phyloP scores from a whole-genome alignment of 2,329 filamentous ascomycete genomes.

The Endocalyx cinctus region DNA sequence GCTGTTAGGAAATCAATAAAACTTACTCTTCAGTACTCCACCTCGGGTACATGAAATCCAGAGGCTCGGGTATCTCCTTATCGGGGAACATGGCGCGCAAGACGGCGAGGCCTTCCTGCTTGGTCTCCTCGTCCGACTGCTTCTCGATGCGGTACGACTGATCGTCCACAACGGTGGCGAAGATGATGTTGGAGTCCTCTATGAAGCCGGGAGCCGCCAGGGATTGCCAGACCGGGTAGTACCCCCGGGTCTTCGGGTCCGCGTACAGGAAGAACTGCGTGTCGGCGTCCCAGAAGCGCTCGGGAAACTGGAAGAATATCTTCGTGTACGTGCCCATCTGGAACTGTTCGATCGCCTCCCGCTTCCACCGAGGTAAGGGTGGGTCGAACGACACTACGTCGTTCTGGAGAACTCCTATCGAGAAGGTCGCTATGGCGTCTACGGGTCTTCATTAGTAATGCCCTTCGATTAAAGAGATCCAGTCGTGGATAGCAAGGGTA shows the following conservation, averaged over 20 bases:
- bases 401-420: slow-evolving; percentile 62
- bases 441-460: slow-evolving; percentile 12
- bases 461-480: background rate
- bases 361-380: slow-evolving; percentile 59
- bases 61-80: slow-evolving; percentile 52
- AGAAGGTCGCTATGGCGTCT: slow-evolving; percentile 61
- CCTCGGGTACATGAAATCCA: slow-evolving; percentile 56
- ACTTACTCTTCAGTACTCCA: slow-evolving; percentile 40
- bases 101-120: slow-evolving; percentile 51
- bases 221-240: slow-evolving; percentile 59
- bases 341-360: slow-evolving; percentile 58
- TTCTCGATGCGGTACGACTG: slow-evolving; percentile 55
- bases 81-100: slow-evolving; percentile 58
- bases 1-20: background rate
- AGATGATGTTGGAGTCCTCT: slow-evolving; percentile 59
- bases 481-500: no score
- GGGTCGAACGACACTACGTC: slow-evolving; percentile 55
- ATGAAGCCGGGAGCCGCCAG: slow-evolving; percentile 54
- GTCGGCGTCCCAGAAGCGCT: slow-evolving; percentile 58
- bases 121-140: slow-evolving; percentile 54
- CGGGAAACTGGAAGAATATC: slow-evolving; percentile 65
- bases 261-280: slow-evolving; percentile 43
- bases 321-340: slow-evolving; percentile 70
- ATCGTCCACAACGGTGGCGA: slow-evolving; percentile 56
- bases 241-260: slow-evolving; percentile 35